Base-by-base conservation (phyloP, 1,284 basidiomycete genomes). In the Cutaneotrichosporon cutaneum region DNA sequence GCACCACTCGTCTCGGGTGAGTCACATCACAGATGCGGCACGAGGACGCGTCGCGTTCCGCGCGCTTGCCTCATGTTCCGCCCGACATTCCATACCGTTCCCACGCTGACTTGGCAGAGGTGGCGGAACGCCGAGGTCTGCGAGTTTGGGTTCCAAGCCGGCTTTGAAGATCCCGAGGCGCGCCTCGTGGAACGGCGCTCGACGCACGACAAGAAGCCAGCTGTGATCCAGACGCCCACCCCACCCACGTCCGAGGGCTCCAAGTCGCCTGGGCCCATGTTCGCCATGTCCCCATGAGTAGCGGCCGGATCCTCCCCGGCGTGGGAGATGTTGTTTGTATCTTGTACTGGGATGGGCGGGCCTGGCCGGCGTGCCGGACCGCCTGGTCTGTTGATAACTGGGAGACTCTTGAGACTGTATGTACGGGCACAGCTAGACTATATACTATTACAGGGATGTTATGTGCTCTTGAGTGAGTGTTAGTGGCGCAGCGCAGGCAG, bases 61-160 rank as follows among this genome's bases (percentile, higher is more conserved):
- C 16, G 36, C 10, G 6, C 13, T 27, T 14, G n/a, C n/a, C n/a
- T n/a, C 36, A 39, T 42, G 39, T 42, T 42, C 39, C 39, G 39
- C 18, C 39, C 39, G 39, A 39, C 39, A 42, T 42, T 42, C 18
- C 39, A 18, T n/a, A 4, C 16, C 8, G 14, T 36, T 13, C 6
- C 39, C 18, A 24, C n/a, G 22, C 35, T 55, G 26, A 48, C 36
- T 11, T 11, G 11, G 26, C 52, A 77, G 76, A 67, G 68, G 10
- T 80, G 78, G 77, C 68, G 58, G 24, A 81, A 81, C 60, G 73
- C 77, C 61, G 75, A 80, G 57, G 66, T 72, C 32, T 68, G 68
- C 54, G 63, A 73, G 18, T 80, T 72, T 64, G 71, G 71, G 2
- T 80, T 81, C 61, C 48, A 54, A 24, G 6, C 65, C 66, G 1